Conservation (phyloP, 2,329 filamentous ascomycete genomes). For the Penicillium sp. region DNA sequence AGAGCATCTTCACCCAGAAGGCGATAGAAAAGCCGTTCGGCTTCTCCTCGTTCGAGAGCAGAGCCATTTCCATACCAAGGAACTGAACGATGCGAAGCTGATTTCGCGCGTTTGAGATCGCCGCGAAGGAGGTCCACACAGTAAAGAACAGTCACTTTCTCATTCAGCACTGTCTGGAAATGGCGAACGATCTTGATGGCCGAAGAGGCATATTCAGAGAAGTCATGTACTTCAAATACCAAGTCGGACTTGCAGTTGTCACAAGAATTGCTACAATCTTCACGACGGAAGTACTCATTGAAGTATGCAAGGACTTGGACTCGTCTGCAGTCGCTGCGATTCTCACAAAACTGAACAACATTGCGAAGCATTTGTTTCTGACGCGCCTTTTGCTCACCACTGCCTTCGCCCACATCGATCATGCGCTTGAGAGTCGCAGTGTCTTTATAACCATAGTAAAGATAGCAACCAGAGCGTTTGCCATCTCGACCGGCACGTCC, state of each 20-base stretch:
- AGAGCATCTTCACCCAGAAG: conserved; percentile 70
- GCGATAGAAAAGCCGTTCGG: conserved; percentile 76
- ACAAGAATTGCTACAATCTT: conserved; percentile 68
- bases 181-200: conserved; percentile 63
- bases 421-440: conserved; percentile 67
- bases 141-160: conserved; percentile 66
- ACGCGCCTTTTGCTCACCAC: conserved; percentile 70
- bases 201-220: conserved; percentile 65
- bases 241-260: conserved; percentile 80
- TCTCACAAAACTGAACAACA: conserved; percentile 84
- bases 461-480: conserved; percentile 76
- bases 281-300: conserved; percentile 69
- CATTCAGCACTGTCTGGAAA: conserved; percentile 40
- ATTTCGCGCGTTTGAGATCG: conserved; percentile 55
- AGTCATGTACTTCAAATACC: conserved; percentile 67
- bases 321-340: conserved; percentile 77
- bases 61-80: conserved; percentile 63
- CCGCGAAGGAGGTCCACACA: conserved; percentile 82
- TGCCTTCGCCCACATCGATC: conserved; percentile 76
- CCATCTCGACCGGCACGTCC: conserved; percentile 91
- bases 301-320: conserved; percentile 91
- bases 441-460: conserved; percentile 81
- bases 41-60: conserved; percentile 64
- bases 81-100: conserved; percentile 46
- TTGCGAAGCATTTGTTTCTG: conserved; percentile 79